Conservation (phyloP, 2,329 filamentous ascomycete genomes). For the Stemphylium lycopersici region DNA sequence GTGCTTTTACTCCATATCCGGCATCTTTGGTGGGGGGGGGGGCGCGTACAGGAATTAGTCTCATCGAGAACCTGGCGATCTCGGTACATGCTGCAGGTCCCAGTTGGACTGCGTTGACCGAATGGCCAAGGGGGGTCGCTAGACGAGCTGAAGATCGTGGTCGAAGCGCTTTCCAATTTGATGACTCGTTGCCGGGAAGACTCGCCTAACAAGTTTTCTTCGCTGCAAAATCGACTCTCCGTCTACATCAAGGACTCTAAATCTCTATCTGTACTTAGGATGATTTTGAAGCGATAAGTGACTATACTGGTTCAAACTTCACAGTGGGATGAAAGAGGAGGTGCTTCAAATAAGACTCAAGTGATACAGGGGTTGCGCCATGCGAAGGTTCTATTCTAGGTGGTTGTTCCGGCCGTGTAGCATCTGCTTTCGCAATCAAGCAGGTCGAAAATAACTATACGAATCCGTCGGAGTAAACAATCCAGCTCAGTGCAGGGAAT, state of each 20-base stretch:
- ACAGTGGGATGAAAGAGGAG: neutral
- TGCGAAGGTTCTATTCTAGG: neutral
- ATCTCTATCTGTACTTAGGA: neutral
- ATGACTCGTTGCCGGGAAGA: neutral
- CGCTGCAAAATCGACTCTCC: neutral
- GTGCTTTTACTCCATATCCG: slow-evolving; percentile 13
- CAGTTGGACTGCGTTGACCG: neutral
- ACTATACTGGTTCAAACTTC: neutral
- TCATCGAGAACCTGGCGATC: slow-evolving; percentile 7
- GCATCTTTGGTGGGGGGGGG: slow-evolving; percentile 14
- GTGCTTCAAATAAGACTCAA: neutral
- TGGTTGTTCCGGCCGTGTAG: too few species aligned
- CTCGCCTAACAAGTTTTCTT: neutral
- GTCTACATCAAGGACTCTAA: too few species aligned
- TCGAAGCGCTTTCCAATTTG: neutral
- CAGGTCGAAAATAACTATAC: too few species aligned
- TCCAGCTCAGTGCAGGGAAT: slow-evolving; percentile 1
- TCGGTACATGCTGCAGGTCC: slow-evolving; percentile 4
- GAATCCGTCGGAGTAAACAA: neutral
- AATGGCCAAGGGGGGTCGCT: neutral
- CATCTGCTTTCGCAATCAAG: too few species aligned
- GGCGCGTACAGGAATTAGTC: slow-evolving; percentile 1
- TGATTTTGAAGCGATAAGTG: neutral
- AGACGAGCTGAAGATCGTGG: neutral
- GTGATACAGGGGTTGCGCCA: neutral